Base-by-base conservation (phyloP, 176 grass and related monocot species). In the Triticum aestivum region DNA sequence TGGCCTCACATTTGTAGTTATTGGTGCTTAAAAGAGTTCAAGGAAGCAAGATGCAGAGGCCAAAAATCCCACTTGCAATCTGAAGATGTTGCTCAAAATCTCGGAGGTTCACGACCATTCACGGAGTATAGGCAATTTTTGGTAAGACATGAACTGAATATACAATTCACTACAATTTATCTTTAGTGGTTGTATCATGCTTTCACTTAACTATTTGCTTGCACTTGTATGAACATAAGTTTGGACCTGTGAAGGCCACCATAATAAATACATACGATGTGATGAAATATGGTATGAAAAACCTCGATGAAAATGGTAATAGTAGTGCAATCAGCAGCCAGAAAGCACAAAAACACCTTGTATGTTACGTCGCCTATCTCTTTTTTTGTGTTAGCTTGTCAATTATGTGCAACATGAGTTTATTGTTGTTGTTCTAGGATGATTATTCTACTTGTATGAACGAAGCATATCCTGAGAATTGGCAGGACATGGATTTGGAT, bases 261-360 rank as follows among this genome's bases (percentile, higher is more conserved):
- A 41, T 32, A 23, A 12, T 78, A 1, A 68, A 78, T 5, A 54
- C 73, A 24, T 85, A 38, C 54, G 83, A 0, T 67, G 61, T 18
- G 17, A 77, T 85, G 72, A 85, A 85, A 51, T 38, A 37, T 32
- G 82, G 35, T 12, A 12, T 62, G 1, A 83, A 32, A 30, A 83
- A 21, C 42, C n/a, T 61, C 4, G 41, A 77, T 30, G 47, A 27
- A 11, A 54, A 3, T 81, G 64, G 79, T 0, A 9, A 6, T 35
- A 82, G 24, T 52, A 42, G 68, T 61, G 0, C 68, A 58, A 73
- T 83, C 7, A 26, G 12, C 13, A 83, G 67, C 67, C 4, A 14
- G 5, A 77, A 78, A 54, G 21, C 83, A 39, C 62, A 85, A 66
- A 20, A 58, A 14, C 10, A 13, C 9, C 1, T 79, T 14, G 34